Conservation (phyloP, 306 rosid genomes). For the Lathyrus sativus region DNA sequence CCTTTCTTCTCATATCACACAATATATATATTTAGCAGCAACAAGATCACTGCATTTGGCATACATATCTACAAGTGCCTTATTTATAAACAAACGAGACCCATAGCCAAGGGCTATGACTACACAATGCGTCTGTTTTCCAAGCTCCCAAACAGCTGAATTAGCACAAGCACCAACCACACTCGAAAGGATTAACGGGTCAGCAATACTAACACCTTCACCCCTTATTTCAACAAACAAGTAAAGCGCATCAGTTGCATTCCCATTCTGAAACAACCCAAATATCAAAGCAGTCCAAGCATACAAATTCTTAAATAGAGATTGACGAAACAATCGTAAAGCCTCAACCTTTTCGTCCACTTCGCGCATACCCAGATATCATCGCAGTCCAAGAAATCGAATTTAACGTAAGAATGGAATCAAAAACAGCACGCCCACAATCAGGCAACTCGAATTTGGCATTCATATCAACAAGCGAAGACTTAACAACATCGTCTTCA, state of each 20-base stretch:
- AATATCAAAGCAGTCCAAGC: constrained; percentile 91
- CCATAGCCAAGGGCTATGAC: too few relatives aligned
- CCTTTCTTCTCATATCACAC: constrained; percentile 59
- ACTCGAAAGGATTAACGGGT: constrained; percentile 83
- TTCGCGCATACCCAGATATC: too few relatives aligned
- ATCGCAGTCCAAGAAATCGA: too few relatives aligned
- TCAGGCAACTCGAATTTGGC: too few relatives aligned
- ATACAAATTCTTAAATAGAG: constrained; percentile 47
- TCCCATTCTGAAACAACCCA: constrained; percentile 83
- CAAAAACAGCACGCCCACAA: too few relatives aligned
- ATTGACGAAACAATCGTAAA: constrained; percentile 48
- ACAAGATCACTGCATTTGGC: too few relatives aligned
- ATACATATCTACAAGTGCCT: too few relatives aligned
- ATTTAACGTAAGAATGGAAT: too few relatives aligned
- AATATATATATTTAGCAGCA: too few relatives aligned
- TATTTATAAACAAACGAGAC: too few relatives aligned
- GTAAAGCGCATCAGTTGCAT: constrained; percentile 54
- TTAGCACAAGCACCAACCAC: constrained; percentile 79
- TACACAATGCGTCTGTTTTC: constrained; percentile 71
- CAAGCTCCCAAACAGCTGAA: constrained; percentile 69
- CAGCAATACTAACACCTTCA: constrained; percentile 58
- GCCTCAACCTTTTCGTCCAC: constrained; percentile 72
- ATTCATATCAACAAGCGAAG: too few relatives aligned
- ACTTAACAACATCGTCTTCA: too few relatives aligned
- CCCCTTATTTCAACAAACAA: constrained; percentile 70